phyloP scores from a whole-genome alignment of 768 basidiomycete genomes.

The Pisolithus microcarpus region DNA sequence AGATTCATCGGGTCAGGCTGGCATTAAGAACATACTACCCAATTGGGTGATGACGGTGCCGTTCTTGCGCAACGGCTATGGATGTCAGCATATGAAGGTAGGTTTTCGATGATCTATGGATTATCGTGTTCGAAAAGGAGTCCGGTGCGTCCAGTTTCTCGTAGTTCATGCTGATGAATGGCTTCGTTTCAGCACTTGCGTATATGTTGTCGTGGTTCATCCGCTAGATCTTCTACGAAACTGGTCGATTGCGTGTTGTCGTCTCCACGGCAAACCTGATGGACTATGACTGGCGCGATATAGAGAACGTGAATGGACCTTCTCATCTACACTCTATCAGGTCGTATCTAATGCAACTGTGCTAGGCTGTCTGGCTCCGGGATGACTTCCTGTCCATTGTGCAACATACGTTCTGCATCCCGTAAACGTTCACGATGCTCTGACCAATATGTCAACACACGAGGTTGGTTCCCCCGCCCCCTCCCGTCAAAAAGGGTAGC shows the following conservation, averaged over 20 bases:
- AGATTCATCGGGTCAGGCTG: slow-evolving; percentile 45
- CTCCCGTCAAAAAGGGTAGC: background rate
- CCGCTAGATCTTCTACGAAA: slow-evolving; percentile 73
- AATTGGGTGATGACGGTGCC: slow-evolving; percentile 73
- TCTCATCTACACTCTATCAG: background rate
- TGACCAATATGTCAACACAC: slow-evolving; percentile 46
- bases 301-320: slow-evolving; percentile 69
- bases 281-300: slow-evolving; percentile 76
- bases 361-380: slow-evolving; percentile 79
- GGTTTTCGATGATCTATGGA: background rate
- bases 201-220: background rate
- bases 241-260: slow-evolving; percentile 71
- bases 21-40: slow-evolving; percentile 57
- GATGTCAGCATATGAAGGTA: slow-evolving; percentile 81
- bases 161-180: slow-evolving; percentile 66
- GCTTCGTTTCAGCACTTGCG: background rate
- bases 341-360: background rate
- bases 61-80: slow-evolving; percentile 48
- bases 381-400: slow-evolving; percentile 66
- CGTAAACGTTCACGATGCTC: slow-evolving; percentile 57
- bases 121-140: background rate
- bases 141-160: background rate
- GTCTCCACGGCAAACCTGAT: slow-evolving; percentile 86
- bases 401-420: slow-evolving; percentile 45
- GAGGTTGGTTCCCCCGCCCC: slow-evolving; percentile 35